Base-by-base conservation (phyloP, 495 filamentous ascomycete genomes). In the Lasiosphaeria ovina region DNA sequence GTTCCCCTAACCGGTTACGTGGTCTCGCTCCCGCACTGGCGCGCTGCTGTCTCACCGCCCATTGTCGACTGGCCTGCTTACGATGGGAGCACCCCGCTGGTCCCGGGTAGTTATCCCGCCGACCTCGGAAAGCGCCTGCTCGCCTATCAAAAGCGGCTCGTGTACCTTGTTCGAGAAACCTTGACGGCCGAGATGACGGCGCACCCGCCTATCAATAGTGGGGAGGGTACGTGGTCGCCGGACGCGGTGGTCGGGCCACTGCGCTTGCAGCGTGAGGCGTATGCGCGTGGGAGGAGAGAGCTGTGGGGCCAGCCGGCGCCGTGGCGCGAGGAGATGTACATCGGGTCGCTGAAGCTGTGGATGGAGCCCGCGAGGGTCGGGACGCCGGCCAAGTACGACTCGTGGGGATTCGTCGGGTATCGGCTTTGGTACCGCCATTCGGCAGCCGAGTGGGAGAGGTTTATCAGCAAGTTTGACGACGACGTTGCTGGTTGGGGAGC, bases 361-460 rank as follows among this genome's bases (percentile, higher is more conserved):
- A 11, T 48, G 57, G 47, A 47, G 44, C 16, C 14, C 0, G 0
- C 9, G 36, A 7, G 14, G 60, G 48, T 52, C 11, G 10, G 8
- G 4, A 12, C 16, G 3, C 4, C 35, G 33, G 40, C 54, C 7
- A 5, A 17, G 45, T 49, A 57, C 52, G 17, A 11, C n/a, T 56
- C 49, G 45, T 66, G 64, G 64, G 64, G 64, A 1, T 63, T 60
- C 51, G 57, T 66, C 4, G 64, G 12, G 33, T 66, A 66, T 53
- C 57, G 60, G 40, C 2, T 66, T n/a, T 58, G n/a, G 10, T 58
- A 62, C 45, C 52, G 54, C 0, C 53, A 57, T 16, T 57, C 57
- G 8, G 59, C 55, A 4, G 60, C 49, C 1, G 32, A 63, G 32
- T 66, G 64, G 64, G 35, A 12, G 24, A 0, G 3, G 17, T 63